Base-by-base conservation (phyloP, 495 filamentous ascomycete genomes). In the Cenococcum geophilum region DNA sequence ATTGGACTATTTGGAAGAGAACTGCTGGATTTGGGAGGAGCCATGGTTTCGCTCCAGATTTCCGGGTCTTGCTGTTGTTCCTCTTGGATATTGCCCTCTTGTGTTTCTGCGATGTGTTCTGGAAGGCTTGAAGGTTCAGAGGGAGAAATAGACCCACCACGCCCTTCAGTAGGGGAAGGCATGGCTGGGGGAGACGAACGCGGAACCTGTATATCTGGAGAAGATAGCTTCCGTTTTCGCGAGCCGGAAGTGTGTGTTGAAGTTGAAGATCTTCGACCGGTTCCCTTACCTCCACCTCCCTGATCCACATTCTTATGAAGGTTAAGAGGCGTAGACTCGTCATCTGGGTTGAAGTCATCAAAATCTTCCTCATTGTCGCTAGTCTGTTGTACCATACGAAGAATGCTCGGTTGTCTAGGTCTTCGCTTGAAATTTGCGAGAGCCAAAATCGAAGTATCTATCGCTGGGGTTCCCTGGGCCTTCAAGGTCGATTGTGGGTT, bases 311-410 rank as follows among this genome's bases (percentile, higher is more conserved):
- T 55, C 75, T 69, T 63, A n/a, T 57, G 35, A 22, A 76, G 59
- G 61, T 82, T 78, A 58, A 87, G 68, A 1, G 85, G 85, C 22
- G 85, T 88, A 40, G 84, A 87, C 69, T 86, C 84, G 69, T 84
- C 83, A 45, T 86, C 80, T 0, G 85, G 84, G 54, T 77, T 79
- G 59, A 86, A 79, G 10, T 81, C 80, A 32, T 65, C 60, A 16
- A 63, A 54, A 51, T 67, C 77, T 20, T 75, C 75, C 56, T 81
- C 77, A 42, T 80, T 54, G 32, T 67, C 65, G 4, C 63, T 67
- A 5, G 61, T 65, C 58, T 72, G 71, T 57, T 83, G 81, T 65
- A 83, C 80, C 75, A 84, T 83, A 18, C 82, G 80, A 14, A 89
- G 72, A 57, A 89, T 81, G 69, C 86, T 89, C 5, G 83, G 81